Conservation (phyloP, 805 yeast genomes). For the Naumovozyma castellii region DNA sequence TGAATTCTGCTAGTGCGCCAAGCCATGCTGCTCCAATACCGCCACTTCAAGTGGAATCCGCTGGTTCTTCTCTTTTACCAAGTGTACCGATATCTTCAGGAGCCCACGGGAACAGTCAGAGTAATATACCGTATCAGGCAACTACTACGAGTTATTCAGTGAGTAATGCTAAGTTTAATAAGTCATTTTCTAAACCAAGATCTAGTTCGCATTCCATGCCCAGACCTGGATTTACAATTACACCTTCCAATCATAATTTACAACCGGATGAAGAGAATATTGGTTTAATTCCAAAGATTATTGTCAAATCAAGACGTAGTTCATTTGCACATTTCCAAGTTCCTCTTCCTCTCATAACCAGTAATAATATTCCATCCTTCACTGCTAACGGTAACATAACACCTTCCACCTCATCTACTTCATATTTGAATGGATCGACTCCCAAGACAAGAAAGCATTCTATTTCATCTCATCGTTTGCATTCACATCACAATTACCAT, state of each 20-base stretch:
- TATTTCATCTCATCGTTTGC: slow-evolving; percentile 9
- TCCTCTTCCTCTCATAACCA: too few species aligned
- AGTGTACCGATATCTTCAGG: not conserved
- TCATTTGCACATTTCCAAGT: slow-evolving; percentile 14
- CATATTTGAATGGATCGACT: slow-evolving; percentile 7
- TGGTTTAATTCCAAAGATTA: slow-evolving; percentile 30
- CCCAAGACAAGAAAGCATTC: slow-evolving; percentile 27
- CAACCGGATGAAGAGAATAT: slow-evolving; percentile 24
- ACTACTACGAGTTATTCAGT: not conserved
- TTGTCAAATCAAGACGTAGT: slow-evolving; percentile 28
- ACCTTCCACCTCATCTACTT: too few species aligned
- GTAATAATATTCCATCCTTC: not conserved
- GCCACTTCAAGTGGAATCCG: not conserved
- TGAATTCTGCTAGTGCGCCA: not conserved
- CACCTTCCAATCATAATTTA: not conserved
- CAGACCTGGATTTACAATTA: slow-evolving; percentile 7
- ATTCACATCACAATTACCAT: not conserved
- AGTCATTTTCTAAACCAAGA: slow-evolving; percentile 21
- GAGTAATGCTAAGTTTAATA: not conserved
- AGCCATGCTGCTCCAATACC: not conserved
- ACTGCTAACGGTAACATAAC: not conserved
- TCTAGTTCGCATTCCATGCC: slow-evolving; percentile 24
- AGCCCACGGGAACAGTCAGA: too few species aligned
- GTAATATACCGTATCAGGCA: not conserved
- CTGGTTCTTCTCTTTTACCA: not conserved